phyloP scores from a whole-genome alignment of 108 stramenopile genomes.

The Pseudonitzschia pungens region DNA sequence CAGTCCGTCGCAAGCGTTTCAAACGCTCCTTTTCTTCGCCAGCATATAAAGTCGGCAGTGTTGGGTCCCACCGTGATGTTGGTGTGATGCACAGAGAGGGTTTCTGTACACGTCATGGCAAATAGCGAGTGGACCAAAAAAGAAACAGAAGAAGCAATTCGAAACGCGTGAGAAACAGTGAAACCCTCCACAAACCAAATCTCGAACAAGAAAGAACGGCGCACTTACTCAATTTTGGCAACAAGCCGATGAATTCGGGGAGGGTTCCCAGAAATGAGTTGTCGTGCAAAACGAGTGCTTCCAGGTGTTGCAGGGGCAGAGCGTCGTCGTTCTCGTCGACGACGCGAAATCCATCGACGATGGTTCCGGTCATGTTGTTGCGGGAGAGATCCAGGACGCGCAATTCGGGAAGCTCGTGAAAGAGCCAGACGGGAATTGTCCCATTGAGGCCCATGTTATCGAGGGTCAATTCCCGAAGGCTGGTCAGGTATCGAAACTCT shows the following conservation, averaged over 20 bases:
- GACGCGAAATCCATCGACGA: constrained; percentile 22
- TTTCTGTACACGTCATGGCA: background rate
- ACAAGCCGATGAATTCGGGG: constrained; percentile 9
- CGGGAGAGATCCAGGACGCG: constrained; percentile 27
- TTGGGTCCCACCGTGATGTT: constrained; percentile 20
- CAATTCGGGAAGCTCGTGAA: constrained; percentile 24
- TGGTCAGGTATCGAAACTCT: constrained; percentile 20
- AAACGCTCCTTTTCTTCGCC: constrained; percentile 5
- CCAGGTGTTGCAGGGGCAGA: constrained; percentile 15
- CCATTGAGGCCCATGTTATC: constrained; percentile 16
- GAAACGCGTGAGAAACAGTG: background rate
- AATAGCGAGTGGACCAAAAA: background rate
- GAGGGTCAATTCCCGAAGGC: constrained; percentile 36
- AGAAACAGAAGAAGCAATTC: background rate
- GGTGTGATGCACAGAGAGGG: constrained; percentile 37
- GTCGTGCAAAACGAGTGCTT: constrained; percentile 26
- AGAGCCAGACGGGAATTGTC: constrained; percentile 33
- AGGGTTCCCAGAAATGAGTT: constrained; percentile 26
- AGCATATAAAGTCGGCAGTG: constrained; percentile 7
- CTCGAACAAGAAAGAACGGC: too few species aligned
- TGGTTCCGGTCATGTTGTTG: constrained; percentile 23
- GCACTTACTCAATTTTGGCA: constrained; percentile 11
- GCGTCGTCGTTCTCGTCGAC: background rate
- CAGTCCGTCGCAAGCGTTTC: constrained; percentile 38
- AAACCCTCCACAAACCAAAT: background rate